Base-by-base conservation (phyloP, 306 rosid genomes). In the Carpinus viminea region DNA sequence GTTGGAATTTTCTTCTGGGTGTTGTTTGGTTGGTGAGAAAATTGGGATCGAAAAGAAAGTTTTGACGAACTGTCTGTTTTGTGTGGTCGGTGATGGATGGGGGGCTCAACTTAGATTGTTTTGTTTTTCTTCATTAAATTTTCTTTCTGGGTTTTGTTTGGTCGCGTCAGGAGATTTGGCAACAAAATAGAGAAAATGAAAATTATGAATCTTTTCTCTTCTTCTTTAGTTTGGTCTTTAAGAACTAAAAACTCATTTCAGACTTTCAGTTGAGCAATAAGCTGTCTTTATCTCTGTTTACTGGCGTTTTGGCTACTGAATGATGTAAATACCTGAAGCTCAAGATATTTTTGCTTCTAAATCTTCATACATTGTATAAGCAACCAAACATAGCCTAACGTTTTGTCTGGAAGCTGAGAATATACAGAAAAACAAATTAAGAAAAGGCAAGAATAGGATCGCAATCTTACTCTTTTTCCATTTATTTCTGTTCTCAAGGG, bases 21-120 rank as follows among this genome's bases (percentile, higher is more conserved):
- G 66, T 73, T 53, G 53, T 78, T 74, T 78, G 83, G 54, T 69
- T 74, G 51, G 75, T 81, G 73, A 45, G 75, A 76, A 75, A 71
- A 50, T 74, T 75, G 53, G 80, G 55, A 46, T 54, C 48, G 61
- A 16, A 73, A 72, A 20, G 53, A 65, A 60, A 41, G 68, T 56
- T 59, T 36, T 57, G 48, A 21, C 26, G 71, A 79, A 56, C 9
- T 46, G 18, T 50, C 20, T 54, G 36, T 1, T 83, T 76, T 28
- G 51, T 18, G 71, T 38, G 51, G 71, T 66, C 71, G 13, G 71
- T 18, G 21, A 66, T 36, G 71, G 71, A 66, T 66, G 71, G 71
- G 7, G 18, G 18, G 13, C n/a, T 41, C 71, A n/a, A 66, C 3
- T 3, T 38, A 8, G 12, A 4, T n/a, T 1, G 9, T 26, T 61